Evolutionary conservation across 371 early-diverging fungal species (phyloP), one percentile per base, ranked within the genome.

Genomic region (Mucor irregularis): DNA sequence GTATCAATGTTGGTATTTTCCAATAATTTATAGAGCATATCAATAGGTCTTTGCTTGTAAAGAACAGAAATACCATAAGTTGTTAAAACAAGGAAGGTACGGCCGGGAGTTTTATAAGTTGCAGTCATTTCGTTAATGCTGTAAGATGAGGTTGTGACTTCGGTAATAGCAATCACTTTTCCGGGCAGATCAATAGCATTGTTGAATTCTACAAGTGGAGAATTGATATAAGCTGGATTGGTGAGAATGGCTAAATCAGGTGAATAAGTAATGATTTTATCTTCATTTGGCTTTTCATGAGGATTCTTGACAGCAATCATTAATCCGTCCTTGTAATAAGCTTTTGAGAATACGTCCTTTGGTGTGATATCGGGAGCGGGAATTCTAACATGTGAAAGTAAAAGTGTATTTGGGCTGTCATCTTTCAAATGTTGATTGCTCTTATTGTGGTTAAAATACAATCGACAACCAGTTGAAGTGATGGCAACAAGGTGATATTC

Each of bases 111-210:
- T 5, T 74, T 68, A 4, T 81, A 71, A 35, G 84, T 84, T 1
- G 82, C 69, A 0, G 79, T 81, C 29, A 93, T 66, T 52, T 92
- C 91, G 58, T 91, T 89, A 25, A 81, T 49, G 29, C 55, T 67
- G 39, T 64, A 44, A 19, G 56, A 22, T 2, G 21, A 28, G 3
- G 35, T 28, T 0, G 65, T 46, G 33, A 62, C 40, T 65, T 93
- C 93, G 1, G 82, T 74, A 39, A 95, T 88, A 16, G 83, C 81
- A 81, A 93, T 85, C 3, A 90, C 81, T 54, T 89, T 89, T 19
- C 95, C 95, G 40, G 86, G 86, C n/a, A 90, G 47, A 9, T 50
- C 30, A 1, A 68, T n/a, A 1, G 53, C 28, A 26, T 59, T 62
- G 1, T 38, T 17, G 26, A 68, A 52, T 56, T 77, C 78, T 0